These are phyloP conservation scores for Oleoguttula mirabilis DNA, from an alignment of 495 filamentous ascomycete genomes.

Conservation along the genomic window DNA sequence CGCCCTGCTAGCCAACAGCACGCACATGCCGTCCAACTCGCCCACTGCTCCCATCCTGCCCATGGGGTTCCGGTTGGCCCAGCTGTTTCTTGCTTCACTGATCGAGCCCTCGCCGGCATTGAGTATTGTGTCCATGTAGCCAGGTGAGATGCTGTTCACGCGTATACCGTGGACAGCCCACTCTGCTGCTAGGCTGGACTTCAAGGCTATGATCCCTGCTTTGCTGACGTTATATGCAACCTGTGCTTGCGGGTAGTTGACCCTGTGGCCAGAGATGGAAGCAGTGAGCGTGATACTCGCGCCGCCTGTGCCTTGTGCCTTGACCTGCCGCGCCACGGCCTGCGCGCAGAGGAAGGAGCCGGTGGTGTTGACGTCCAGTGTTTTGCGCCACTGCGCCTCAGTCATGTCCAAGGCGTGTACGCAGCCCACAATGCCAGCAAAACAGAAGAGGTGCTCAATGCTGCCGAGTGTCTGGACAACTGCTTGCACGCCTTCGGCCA, in stretches of 20 bases:
- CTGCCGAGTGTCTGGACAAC: conserved; percentile 36
- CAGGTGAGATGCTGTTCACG: conserved; percentile 58
- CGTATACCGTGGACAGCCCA: conserved; percentile 53
- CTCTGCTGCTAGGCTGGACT: conserved; percentile 51
- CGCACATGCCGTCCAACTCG: conserved; percentile 55
- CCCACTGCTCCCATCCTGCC: conserved; percentile 54
- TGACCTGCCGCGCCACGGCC: conserved; percentile 40
- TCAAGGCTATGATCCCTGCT: conserved; percentile 47
- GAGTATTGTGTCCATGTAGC: conserved; percentile 74
- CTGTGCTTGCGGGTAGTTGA: conserved; percentile 60
- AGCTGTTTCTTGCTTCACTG: conserved; percentile 41
- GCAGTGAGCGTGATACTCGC: conserved; percentile 57
- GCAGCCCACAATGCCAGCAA: conserved; percentile 57
- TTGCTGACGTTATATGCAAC: conserved; percentile 62
- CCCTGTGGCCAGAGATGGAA: conserved; percentile 53
- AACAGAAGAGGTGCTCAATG: conserved; percentile 49
- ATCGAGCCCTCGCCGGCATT: conserved; percentile 51
- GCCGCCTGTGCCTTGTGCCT: conserved; percentile 31
- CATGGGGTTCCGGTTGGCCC: conserved; percentile 52
- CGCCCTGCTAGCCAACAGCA: conserved; percentile 50
- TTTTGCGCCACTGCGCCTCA: conserved; percentile 42
- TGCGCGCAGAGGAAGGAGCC: conserved; percentile 59
- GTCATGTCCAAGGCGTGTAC: conserved; percentile 44
- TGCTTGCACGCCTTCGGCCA: conserved; percentile 34
- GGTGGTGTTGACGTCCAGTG: conserved; percentile 56